phyloP scores from a whole-genome alignment of 192 early-diverging fungal species.

The Backusella luteola region DNA sequence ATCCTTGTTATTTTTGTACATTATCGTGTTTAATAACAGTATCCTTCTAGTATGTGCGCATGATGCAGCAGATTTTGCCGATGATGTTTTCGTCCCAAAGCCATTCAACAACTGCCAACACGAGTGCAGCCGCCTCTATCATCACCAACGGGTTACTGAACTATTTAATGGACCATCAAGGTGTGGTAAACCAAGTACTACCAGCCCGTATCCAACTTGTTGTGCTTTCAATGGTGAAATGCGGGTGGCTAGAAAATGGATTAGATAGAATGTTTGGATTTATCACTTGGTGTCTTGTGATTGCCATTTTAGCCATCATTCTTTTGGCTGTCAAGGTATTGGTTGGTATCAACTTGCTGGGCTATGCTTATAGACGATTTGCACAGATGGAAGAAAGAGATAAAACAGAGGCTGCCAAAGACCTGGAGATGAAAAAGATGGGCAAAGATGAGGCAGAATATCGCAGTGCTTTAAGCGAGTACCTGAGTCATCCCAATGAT shows the following conservation, averaged over 20 bases:
- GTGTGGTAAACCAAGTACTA: slow-evolving; percentile 10
- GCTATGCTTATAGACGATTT: slow-evolving; percentile 66
- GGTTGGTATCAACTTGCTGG: slow-evolving; percentile 74
- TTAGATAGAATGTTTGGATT: slow-evolving; percentile 13
- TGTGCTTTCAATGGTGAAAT: slow-evolving; percentile 22
- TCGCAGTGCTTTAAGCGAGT: slow-evolving; percentile 13
- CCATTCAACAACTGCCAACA: background rate
- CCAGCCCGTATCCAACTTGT: slow-evolving; percentile 24
- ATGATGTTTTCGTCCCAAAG: slow-evolving; percentile 30
- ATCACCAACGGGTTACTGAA: slow-evolving; percentile 13
- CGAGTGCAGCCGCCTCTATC: slow-evolving; percentile 5
- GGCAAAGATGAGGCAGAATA: slow-evolving; percentile 44
- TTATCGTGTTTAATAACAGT: too few species aligned
- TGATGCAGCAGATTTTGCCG: slow-evolving; percentile 35
- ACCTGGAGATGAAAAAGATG: slow-evolving; percentile 39
- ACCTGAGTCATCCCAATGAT: slow-evolving; percentile 38
- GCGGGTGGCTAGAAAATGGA: slow-evolving; percentile 26
- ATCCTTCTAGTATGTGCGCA: slow-evolving; percentile 18
- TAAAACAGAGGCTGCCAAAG: slow-evolving; percentile 37
- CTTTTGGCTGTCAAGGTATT: slow-evolving; percentile 70
- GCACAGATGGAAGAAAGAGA: slow-evolving; percentile 56
- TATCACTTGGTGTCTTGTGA: slow-evolving; percentile 19
- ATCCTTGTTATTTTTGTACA: slow-evolving; percentile 23
- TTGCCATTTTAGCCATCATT: slow-evolving; percentile 16
- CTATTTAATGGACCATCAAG: slow-evolving; percentile 27